Base-by-base conservation (phyloP, 2,329 filamentous ascomycete genomes). In the Aspergillus chevalieri region DNA sequence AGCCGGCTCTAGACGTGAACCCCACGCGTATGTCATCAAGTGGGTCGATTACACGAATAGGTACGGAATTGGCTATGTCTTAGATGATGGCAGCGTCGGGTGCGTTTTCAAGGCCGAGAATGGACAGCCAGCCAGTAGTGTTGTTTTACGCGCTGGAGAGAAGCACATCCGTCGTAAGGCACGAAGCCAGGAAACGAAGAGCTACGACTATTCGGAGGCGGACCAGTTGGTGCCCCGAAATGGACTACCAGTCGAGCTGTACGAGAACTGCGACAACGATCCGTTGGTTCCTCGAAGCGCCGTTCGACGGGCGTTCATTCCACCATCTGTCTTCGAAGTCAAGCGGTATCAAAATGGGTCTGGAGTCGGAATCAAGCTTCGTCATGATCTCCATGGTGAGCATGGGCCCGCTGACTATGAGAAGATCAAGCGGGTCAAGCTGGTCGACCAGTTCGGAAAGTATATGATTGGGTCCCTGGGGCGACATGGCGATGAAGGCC, bases 31-130 rank as follows among this genome's bases (percentile, higher is more conserved):
- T 49, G 74, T 78, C 4, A 73, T 76, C 44, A 78, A 77, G 62
- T 78, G 75, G 75, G 75, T 78, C 17, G 75, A 78, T 53, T 78
- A 78, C 54, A 75, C 75, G 6, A 76, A 76, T 50, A 70, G 74
- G 43, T 76, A 77, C 51, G 75, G 75, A 9, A 76, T 78, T 44
- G 75, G 74, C 5, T 78, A 78, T 53, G 73, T 77, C 6, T 56
- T 78, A n/a, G 72, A 73, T 43, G 74, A 78, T 58, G 73, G 74
- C 4, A 76, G 71, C 30, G 72, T 77, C 19, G 75, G 75, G 4
- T 77, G 74, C 60, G 67, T 77, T 8, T 73, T 77, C 56, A 76
- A 74, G 53, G 71, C 68, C 8, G 71, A 74, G 46, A 68, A 74
- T 46, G 66, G 65, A 1, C 67, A 67, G 46, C 69, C 72, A 2